phyloP scores from a whole-genome alignment of 176 grass and related monocot species.

The Bothriochloa decipiens region DNA sequence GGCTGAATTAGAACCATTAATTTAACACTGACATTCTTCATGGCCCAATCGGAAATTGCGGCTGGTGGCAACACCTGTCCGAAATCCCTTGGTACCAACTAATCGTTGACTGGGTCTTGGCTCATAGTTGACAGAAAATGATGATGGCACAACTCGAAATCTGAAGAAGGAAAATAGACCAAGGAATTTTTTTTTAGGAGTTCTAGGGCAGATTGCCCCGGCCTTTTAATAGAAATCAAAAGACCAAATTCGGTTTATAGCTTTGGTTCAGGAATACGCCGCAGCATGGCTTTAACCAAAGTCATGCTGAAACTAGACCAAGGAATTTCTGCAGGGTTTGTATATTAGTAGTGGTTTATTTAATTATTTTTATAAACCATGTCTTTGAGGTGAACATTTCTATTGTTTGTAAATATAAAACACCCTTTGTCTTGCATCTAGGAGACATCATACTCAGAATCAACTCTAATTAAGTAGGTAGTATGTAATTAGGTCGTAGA shows the following conservation, averaged over 20 bases:
- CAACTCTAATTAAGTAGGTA: neutral
- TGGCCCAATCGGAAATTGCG: slow-evolving; percentile 21
- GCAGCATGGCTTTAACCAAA: too few relatives aligned
- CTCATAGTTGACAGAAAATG: neutral
- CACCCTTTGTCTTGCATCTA: neutral
- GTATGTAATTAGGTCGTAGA: neutral
- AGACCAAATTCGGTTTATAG: too few relatives aligned
- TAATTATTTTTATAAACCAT: neutral
- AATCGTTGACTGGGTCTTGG: neutral
- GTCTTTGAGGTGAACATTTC: slow-evolving; percentile 19
- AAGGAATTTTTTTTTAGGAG: neutral
- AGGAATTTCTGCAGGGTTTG: neutral
- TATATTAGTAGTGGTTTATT: neutral
- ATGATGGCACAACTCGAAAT: neutral
- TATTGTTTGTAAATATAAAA: neutral
- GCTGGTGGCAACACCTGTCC: slow-evolving; percentile 17
- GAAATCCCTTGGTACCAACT: slow-evolving; percentile 5
- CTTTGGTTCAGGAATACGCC: too few relatives aligned
- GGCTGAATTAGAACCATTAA: neutral
- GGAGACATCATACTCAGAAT: slow-evolving; percentile 26
- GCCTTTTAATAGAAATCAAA: too few relatives aligned
- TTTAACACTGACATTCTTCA: slow-evolving; percentile 35
- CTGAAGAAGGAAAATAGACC: neutral
- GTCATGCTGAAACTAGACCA: too few relatives aligned
- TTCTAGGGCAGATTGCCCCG: too few relatives aligned